Evolutionary conservation across 2,329 filamentous ascomycete species (phyloP).

Genomic region (Diplodia corticola): DNA sequence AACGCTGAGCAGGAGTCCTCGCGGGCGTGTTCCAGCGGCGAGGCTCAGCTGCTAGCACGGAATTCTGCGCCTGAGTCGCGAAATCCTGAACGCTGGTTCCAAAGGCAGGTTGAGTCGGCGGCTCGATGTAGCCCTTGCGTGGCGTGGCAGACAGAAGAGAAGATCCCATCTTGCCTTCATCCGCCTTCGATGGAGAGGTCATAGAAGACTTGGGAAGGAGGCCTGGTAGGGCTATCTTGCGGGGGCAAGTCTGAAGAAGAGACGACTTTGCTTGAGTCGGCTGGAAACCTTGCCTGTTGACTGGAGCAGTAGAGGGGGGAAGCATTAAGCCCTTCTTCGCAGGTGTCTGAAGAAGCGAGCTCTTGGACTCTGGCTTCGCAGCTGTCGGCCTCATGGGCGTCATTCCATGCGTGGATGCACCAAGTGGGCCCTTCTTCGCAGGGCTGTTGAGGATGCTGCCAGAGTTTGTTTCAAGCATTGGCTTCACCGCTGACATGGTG

Average conservation of each 20-base stretch:
- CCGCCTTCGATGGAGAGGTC: neutral
- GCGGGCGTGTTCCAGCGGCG: slow-evolving; percentile 14
- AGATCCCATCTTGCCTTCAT: neutral
- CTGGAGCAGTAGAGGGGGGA: slow-evolving; percentile 20
- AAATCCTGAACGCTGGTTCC: slow-evolving; percentile 11
- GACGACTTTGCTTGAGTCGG: slow-evolving; percentile 2
- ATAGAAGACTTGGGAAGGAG: slow-evolving; percentile 3
- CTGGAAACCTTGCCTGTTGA: slow-evolving; percentile 1
- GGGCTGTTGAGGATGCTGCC: slow-evolving; percentile 18
- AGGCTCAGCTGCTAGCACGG: slow-evolving; percentile 9
- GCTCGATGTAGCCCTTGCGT: slow-evolving; percentile 17
- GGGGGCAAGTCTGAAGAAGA: slow-evolving; percentile 23
- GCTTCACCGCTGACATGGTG: slow-evolving; percentile 18
- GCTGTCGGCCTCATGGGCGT: slow-evolving; percentile 10
- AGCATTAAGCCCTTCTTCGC: slow-evolving; percentile 24
- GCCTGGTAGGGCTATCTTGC: slow-evolving; percentile 17
- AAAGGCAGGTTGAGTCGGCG: slow-evolving; percentile 1
- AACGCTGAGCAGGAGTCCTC: slow-evolving; percentile 15
- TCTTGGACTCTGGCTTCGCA: slow-evolving; percentile 6
- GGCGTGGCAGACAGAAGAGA: slow-evolving; percentile 22
- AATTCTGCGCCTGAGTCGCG: neutral
- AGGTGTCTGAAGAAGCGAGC: slow-evolving; percentile 19
- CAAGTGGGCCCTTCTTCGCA: slow-evolving; percentile 12
- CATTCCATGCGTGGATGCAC: neutral
- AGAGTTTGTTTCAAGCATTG: neutral